phyloP scores from a whole-genome alignment of 331 rosid species.

The Prunus yedoensis region DNA sequence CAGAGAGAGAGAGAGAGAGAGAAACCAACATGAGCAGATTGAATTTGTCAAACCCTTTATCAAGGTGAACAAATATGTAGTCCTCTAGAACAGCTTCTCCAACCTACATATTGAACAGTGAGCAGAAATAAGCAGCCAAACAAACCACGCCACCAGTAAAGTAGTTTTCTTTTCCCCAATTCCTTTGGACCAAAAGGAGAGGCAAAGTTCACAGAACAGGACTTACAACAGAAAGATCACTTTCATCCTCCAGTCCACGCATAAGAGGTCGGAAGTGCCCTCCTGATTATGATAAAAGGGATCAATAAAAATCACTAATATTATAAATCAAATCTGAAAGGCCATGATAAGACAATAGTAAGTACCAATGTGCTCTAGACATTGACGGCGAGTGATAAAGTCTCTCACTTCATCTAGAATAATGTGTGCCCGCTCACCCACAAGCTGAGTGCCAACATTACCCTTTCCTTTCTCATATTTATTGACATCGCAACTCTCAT shows the following conservation, averaged over 20 bases:
- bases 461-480: slow-evolving; percentile 66
- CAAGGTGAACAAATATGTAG: slow-evolving; percentile 85
- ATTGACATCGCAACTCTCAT: slow-evolving; percentile 17
- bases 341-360: slow-evolving; percentile 18
- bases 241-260: slow-evolving; percentile 51
- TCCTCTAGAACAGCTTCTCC: slow-evolving; percentile 68
- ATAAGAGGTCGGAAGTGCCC: slow-evolving; percentile 69
- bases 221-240: slow-evolving; percentile 56
- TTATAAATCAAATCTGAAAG: slow-evolving; percentile 8
- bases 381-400: slow-evolving; percentile 59
- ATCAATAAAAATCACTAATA: slow-evolving; percentile 20
- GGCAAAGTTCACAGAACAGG: slow-evolving; percentile 11
- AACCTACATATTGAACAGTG: slow-evolving; percentile 43
- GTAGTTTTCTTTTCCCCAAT: slow-evolving; percentile 3
- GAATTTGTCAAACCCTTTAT: slow-evolving; percentile 73
- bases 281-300: slow-evolving; percentile 49
- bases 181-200: neutral
- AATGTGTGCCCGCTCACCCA: slow-evolving; percentile 82
- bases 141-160: neutral
- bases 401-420: slow-evolving; percentile 81
- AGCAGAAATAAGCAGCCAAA: neutral
- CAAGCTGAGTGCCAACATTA: slow-evolving; percentile 82
- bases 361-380: slow-evolving; percentile 81
- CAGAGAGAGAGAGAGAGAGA: slow-evolving; percentile 6
- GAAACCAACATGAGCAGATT: slow-evolving; percentile 84